Evolutionary conservation across 345 rosid species (phyloP).

Genomic region (Camelina laxa): DNA sequence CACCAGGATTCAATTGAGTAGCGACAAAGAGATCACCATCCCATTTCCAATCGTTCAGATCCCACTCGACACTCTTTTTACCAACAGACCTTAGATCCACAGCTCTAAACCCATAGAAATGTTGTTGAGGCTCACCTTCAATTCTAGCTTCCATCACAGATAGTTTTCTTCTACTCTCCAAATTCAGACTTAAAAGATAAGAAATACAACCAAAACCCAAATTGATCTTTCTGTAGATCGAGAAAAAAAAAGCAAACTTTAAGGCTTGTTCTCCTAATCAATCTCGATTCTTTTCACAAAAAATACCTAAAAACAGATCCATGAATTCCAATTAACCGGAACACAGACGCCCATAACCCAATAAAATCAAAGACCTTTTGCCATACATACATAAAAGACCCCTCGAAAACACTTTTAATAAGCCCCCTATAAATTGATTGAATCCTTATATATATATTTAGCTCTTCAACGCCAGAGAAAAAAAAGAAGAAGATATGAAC

Average conservation of each 20-base stretch:
- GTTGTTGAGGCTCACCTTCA: slow-evolving; percentile 63
- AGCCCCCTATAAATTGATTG: background rate
- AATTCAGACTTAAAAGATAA: slow-evolving; percentile 1
- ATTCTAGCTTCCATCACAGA: slow-evolving; percentile 80
- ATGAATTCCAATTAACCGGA: slow-evolving; percentile 63
- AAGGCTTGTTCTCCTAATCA: slow-evolving; percentile 52
- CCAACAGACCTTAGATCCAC: slow-evolving; percentile 60
- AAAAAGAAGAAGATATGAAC: slow-evolving; percentile 6
- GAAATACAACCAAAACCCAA: slow-evolving; percentile 25
- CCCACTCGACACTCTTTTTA: slow-evolving; percentile 80
- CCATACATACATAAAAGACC: background rate
- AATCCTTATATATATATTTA: background rate
- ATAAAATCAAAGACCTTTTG: slow-evolving; percentile 33
- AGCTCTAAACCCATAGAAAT: slow-evolving; percentile 57
- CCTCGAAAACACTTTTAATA: background rate
- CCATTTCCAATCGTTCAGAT: slow-evolving; percentile 98
- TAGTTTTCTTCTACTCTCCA: slow-evolving; percentile 32
- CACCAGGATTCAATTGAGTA: slow-evolving; percentile 59
- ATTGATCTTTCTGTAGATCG: slow-evolving; percentile 49
- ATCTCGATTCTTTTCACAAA: slow-evolving; percentile 59
- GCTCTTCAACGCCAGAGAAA: slow-evolving; percentile 13
- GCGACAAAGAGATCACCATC: slow-evolving; percentile 96
- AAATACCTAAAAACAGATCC: slow-evolving; percentile 79
- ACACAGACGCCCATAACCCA: slow-evolving; percentile 60
- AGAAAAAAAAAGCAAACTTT: slow-evolving; percentile 29